phyloP scores from a whole-genome alignment of 2,329 filamentous ascomycete species.

The Ascocoryne sarcoides region DNA sequence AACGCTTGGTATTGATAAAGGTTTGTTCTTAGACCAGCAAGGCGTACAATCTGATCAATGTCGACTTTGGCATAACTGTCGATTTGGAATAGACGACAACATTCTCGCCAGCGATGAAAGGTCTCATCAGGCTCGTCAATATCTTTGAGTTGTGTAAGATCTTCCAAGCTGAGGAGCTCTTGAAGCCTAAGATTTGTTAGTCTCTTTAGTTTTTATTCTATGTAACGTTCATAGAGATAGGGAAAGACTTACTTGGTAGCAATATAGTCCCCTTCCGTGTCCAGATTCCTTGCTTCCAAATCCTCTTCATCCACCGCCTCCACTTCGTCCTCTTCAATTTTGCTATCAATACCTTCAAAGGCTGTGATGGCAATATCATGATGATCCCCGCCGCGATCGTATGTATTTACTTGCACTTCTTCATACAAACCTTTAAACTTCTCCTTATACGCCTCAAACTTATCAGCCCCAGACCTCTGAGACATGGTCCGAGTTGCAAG shows the following conservation, averaged over 20 bases:
- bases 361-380: not conserved
- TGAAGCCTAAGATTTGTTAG: conserved; percentile 4
- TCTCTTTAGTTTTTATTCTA: not conserved
- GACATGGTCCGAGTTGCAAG: too few species aligned
- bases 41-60: conserved; percentile 1
- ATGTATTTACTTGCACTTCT: not conserved
- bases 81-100: conserved; percentile 11
- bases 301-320: not conserved
- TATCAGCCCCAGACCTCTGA: too few species aligned
- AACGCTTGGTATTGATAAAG: conserved; percentile 16
- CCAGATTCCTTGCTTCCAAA: too few species aligned
- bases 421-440: not conserved
- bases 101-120: conserved; percentile 7
- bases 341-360: not conserved
- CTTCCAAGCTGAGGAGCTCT: conserved; percentile 3
- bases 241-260: too few species aligned
- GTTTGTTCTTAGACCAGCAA: conserved; percentile 9
- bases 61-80: conserved; percentile 2
- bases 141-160: conserved; percentile 5
- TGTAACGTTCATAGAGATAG: too few species aligned
- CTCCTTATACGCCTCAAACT: not conserved
- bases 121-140: not conserved
- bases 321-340: not conserved
- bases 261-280: too few species aligned
- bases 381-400: not conserved